phyloP scores from a whole-genome alignment of 768 basidiomycete genomes.

The Asterophora parasitica region DNA sequence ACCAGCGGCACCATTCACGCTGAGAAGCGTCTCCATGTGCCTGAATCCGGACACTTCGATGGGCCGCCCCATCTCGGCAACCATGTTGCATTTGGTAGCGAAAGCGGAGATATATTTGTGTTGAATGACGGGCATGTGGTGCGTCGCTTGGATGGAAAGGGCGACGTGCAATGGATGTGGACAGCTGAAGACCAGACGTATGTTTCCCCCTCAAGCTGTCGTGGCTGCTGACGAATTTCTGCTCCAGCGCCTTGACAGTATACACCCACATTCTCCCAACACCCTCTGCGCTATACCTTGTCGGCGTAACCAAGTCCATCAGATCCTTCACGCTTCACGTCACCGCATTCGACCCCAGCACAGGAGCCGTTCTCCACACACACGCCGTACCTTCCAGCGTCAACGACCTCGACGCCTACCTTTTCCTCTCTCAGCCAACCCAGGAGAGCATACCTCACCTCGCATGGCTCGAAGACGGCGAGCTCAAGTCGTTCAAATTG shows the following conservation, averaged over 20 bases:
- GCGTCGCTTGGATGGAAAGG: constrained; percentile 43
- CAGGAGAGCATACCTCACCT: constrained; percentile 27
- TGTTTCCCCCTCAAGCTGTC: constrained; percentile 19
- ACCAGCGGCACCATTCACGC: constrained; percentile 52
- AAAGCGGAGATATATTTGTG: constrained; percentile 37
- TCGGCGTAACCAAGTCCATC: constrained; percentile 49
- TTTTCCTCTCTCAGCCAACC: constrained; percentile 20
- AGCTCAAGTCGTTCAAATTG: constrained; percentile 47
- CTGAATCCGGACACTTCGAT: constrained; percentile 35
- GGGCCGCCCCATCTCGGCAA: constrained; percentile 56
- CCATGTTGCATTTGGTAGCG: constrained; percentile 35
- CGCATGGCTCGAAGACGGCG: constrained; percentile 51
- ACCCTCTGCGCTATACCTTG: constrained; percentile 46
- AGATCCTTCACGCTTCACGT: constrained; percentile 63
- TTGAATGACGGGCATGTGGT: constrained; percentile 61
- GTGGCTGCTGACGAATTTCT: constrained; percentile 1
- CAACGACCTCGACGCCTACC: constrained; percentile 26
- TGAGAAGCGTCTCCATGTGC: constrained; percentile 58
- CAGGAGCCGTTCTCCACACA: constrained; percentile 46
- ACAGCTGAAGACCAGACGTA: constrained; percentile 64
- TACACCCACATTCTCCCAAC: constrained; percentile 60
- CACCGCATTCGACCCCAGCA: constrained; percentile 50
- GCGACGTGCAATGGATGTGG: constrained; percentile 68
- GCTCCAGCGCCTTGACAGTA: constrained; percentile 53
- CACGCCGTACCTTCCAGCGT: constrained; percentile 52